A percentile compares a stretch with the other conserved stretches of the same genome.
Conservation (phyloP, 2,329 filamentous ascomycete species). For the Cladophialophora bantiana region DNA sequence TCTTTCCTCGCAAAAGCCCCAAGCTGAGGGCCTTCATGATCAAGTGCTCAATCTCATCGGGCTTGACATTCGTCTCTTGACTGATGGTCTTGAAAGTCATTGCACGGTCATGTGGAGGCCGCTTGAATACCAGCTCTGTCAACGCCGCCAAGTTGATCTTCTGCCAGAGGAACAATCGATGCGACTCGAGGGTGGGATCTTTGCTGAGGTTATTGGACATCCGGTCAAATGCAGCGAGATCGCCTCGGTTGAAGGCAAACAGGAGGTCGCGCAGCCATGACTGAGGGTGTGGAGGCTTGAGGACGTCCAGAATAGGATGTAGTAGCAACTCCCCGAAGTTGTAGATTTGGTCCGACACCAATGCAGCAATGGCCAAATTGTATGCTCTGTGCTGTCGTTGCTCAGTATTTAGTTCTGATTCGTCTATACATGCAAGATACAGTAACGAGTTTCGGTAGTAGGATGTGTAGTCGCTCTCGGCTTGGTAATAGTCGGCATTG, state of each 20-base stretch:
- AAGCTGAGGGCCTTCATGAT: constrained; percentile 99
- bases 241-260: constrained; percentile 96
- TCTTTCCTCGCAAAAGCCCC: constrained; percentile 86
- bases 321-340: constrained; percentile 99
- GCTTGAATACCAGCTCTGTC: constrained; percentile 94
- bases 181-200: constrained; percentile 78
- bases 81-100: constrained; percentile 91
- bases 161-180: constrained; percentile 86
- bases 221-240: constrained; percentile 84
- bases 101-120: constrained; percentile 91
- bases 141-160: constrained; percentile 98
- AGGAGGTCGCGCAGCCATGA: constrained; percentile 93
- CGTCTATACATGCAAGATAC: constrained; percentile 95
- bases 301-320: constrained; percentile 90
- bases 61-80: constrained; percentile 87
- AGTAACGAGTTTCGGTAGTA: constrained; percentile 98
- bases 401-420: constrained; percentile 70
- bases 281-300: constrained; percentile 66
- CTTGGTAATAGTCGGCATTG: constrained; percentile 92
- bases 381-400: constrained; percentile 87
- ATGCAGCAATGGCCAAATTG: constrained; percentile 88
- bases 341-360: constrained; percentile 95
- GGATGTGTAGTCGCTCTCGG: constrained; percentile 88
- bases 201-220: constrained; percentile 81
- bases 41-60: constrained; percentile 93